A percentile compares a stretch with the other conserved stretches of the same genome.
Evolutionary conservation across 225 moss, liverwort and hornwort species (phyloP).

Genomic region (Asterella californica): DNA sequence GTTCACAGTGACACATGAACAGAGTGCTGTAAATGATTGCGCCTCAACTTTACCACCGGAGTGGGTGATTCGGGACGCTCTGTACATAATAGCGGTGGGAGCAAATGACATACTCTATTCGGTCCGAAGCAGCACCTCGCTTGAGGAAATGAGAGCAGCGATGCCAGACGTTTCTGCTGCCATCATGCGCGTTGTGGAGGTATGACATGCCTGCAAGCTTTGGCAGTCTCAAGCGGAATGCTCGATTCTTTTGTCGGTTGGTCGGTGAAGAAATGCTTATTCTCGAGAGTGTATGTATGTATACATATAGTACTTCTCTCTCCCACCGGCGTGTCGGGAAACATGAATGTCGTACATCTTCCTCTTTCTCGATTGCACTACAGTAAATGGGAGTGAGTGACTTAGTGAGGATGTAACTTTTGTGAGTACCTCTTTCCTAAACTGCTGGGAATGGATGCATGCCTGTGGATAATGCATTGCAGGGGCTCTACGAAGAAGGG

Average conservation of each 20-base stretch:
- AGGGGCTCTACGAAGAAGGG: conserved; percentile 65
- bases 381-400: neutral
- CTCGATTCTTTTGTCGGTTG: neutral
- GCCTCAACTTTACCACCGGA: neutral
- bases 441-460: no score
- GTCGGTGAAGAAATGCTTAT: neutral
- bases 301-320: no score
- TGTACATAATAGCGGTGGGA: conserved; percentile 51
- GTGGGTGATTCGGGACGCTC: conserved; percentile 38
- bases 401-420: no score
- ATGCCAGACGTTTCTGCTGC: conserved; percentile 38
- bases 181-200: conserved; percentile 53
- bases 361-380: neutral
- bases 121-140: neutral
- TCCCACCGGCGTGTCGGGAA: no score
- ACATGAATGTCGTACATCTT: neutral
- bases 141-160: conserved; percentile 38
- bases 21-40: neutral
- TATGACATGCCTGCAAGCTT: conserved; percentile 18
- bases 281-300: no score
- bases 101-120: conserved; percentile 45
- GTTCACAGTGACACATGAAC: no score
- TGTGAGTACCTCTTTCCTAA: no score
- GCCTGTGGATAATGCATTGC: neutral
- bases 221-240: neutral